Base-by-base conservation (phyloP, 169 alveolate genomes). In the Plasmodium falciparum region DNA sequence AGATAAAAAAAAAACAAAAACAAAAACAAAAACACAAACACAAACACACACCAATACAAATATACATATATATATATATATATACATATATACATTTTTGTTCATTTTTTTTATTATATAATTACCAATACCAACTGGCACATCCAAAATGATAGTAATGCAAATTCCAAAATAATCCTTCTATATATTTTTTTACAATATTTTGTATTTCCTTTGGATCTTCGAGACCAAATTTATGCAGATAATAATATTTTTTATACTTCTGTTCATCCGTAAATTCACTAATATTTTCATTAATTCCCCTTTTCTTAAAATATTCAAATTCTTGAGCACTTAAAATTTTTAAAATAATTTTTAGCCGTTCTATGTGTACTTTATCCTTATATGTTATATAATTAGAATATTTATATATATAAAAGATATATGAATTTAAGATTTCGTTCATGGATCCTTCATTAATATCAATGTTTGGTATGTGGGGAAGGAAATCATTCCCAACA, bases 401-500 rank as follows among this genome's bases (percentile, higher is more conserved):
- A 88, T 33, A 94, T 26, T 33, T 94, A 88, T 54, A 94, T 78
- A 50, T 94, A 90, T 52, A 92, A 69, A 43, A 94, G 70, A 65
- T 92, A 61, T 54, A 94, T 26, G 90, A 91, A 59, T 83, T 88
- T 20, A 58, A 88, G 52, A 73, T 94, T 93, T 93, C 97, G 97
- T 50, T 96, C 93, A 52, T 97, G 93, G 33, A 83, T 3, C 99
- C 99, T 67, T 97, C 97, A 65, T 95, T 96, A 24, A 97, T 97
- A 66, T 94, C 95, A 3, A 96, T 93, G 17, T 96, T 89, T 59
- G 97, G 98, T 9, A 97, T 94, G 63, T 96, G 98, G 1, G 99
- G 99, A 13, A 98, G 93, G 93, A 98, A 98, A 86, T 98, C 99
- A 90, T 98, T 98, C 58, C 99, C 99, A 8, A 98, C 97, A 86